phyloP scores from a whole-genome alignment of 2,329 filamentous ascomycete species.

The Hymenoscyphus fructigenus region DNA sequence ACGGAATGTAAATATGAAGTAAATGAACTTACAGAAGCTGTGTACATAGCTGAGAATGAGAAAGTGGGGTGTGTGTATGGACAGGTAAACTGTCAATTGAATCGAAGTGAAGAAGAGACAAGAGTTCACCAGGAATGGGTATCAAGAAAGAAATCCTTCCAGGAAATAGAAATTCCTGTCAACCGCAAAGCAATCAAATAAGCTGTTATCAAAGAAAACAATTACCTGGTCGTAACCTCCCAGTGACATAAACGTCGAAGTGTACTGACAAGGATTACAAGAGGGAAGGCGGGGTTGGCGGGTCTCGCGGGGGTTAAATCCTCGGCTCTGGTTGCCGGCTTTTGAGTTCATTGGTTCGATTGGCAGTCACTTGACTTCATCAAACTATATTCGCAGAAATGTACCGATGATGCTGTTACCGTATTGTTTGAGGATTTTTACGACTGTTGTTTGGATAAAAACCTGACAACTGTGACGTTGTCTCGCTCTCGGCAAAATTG shows the following conservation, averaged over 20 bases:
- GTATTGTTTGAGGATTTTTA: too few relatives aligned
- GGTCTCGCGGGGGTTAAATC: not conserved
- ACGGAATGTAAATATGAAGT: not conserved
- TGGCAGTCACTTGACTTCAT: not conserved
- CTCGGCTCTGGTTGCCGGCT: not conserved
- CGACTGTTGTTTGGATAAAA: too few relatives aligned
- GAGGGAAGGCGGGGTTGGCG: not conserved
- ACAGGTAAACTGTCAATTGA: not conserved
- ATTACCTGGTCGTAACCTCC: not conserved
- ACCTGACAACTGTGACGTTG: too few relatives aligned
- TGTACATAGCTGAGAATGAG: conserved; percentile 44
- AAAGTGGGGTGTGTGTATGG: not conserved
- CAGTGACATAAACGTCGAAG: not conserved
- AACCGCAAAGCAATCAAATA: not conserved
- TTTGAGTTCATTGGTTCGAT: not conserved
- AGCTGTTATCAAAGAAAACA: not conserved
- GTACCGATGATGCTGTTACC: not conserved
- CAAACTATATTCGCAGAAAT: not conserved
- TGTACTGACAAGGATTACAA: not conserved
- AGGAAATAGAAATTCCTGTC: not conserved
- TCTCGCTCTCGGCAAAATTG: too few relatives aligned
- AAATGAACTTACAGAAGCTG: conserved; percentile 49
- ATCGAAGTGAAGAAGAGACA: not conserved
- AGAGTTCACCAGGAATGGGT: not conserved
- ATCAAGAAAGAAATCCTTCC: not conserved